Percentiles rank a stretch among this genome's conserved stretches.
phyloP scores from a whole-genome alignment of 768 basidiomycete genomes.

The Punctularia strigosozonata region DNA sequence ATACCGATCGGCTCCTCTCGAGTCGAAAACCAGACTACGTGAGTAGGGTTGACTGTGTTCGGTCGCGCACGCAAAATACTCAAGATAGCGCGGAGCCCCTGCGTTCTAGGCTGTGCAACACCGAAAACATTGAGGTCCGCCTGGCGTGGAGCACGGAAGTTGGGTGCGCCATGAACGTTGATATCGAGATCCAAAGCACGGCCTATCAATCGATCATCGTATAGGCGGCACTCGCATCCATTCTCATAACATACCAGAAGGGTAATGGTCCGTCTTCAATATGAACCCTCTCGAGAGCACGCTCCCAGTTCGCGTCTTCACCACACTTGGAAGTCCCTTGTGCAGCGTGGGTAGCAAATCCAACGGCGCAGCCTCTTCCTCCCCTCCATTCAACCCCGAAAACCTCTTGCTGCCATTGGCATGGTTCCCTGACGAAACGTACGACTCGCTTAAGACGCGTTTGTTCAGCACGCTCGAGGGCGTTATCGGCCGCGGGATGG shows the following conservation, averaged over 20 bases:
- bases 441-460: too few relatives aligned
- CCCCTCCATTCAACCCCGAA: too few relatives aligned
- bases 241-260: slow-evolving; percentile 40
- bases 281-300: slow-evolving; percentile 86
- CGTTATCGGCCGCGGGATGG: too few relatives aligned
- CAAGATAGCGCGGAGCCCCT: slow-evolving; percentile 83
- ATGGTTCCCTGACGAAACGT: too few relatives aligned
- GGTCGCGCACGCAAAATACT: slow-evolving; percentile 73
- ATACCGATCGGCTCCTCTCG: slow-evolving; percentile 89
- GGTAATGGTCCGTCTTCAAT: slow-evolving; percentile 87
- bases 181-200: slow-evolving; percentile 86
- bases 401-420: too few relatives aligned
- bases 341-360: slow-evolving; percentile 55
- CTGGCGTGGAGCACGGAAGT: slow-evolving; percentile 77
- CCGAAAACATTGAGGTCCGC: slow-evolving; percentile 87
- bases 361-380: slow-evolving; percentile 21
- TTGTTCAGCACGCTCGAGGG: too few relatives aligned
- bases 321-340: slow-evolving; percentile 59
- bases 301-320: slow-evolving; percentile 74
- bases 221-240: neutral
- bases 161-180: slow-evolving; percentile 89
- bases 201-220: slow-evolving; percentile 29
- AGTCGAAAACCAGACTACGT: slow-evolving; percentile 93
- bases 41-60: slow-evolving; percentile 46
- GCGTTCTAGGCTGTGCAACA: slow-evolving; percentile 88